Base-by-base conservation (phyloP, 345 rosid species). In the thale cress (Arabidopsis thaliana) region DNA sequence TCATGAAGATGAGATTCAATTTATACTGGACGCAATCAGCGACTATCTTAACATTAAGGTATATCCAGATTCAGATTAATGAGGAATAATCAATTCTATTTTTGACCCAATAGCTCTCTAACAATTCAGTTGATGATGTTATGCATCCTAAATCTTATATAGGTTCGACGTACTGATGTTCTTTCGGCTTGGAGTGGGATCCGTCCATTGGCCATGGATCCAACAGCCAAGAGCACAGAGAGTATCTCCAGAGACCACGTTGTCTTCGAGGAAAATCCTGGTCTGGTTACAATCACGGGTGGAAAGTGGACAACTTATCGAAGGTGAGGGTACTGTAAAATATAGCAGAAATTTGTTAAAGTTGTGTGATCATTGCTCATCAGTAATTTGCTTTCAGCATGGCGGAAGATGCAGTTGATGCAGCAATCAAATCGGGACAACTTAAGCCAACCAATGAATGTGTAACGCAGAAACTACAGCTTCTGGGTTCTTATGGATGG, bases 121-220 rank as follows among this genome's bases (percentile, higher is more conserved):
- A 41, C 34, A 48, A 12, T 50, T 46, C 36, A 48, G 67, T 9
- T 66, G 72, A 65, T 57, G 32, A 36, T 66, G 25, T 37, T 5
- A 16, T 20, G 52, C 55, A 37, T 65, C 56, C 20, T 59, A 48
- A 67, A 76, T 44, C 73, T 46, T 46, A 25, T 14, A 20, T 76
- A 91, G 98, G 98, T 94, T 7, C 87, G 98, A 6, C 93, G 99
- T 38, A 42, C 79, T 23, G 98, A 94, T 87, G 97, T 94, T 78
- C 97, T 94, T 68, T 94, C 98, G 63, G 98, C 97, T 44, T 94
- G 98, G 98, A 94, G 99, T 84, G 99, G 99, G 36, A 94, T 94
- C 69, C 97, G 98, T 44, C 98, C 98, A 25, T 79, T 94, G 84
- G 99, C 97, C 32, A 69, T 67, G 51, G 97, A 91, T 83, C 99